A percentile compares a stretch with the other conserved stretches of the same genome.
These are phyloP conservation scores for Pistacia vera DNA, from an alignment of 345 rosid genomes.

Conservation along the genomic window DNA sequence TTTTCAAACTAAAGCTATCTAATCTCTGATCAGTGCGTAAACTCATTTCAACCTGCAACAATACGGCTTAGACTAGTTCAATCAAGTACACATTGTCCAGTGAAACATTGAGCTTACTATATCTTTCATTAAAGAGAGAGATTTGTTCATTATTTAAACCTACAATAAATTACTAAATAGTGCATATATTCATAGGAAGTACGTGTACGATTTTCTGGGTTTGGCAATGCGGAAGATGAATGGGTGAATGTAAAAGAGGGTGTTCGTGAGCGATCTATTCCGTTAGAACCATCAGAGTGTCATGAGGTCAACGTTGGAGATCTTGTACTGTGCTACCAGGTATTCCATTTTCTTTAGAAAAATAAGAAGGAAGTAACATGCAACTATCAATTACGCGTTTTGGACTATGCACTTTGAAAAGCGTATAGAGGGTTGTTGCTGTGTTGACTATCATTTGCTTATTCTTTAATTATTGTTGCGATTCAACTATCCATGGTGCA, in stretches of 20 bases:
- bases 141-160: not conserved
- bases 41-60: not conserved
- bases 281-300: conserved; percentile 83
- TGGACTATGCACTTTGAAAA: too few species aligned
- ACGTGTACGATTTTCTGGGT: conserved; percentile 82
- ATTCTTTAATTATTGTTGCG: not conserved
- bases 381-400: too few species aligned
- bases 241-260: conserved; percentile 71
- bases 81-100: not conserved
- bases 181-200: conserved; percentile 60
- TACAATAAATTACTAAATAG: not conserved
- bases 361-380: not conserved
- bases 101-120: not conserved
- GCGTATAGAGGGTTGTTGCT: not conserved
- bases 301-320: conserved; percentile 60
- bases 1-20: not conserved
- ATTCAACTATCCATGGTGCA: not conserved
- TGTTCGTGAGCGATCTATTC: conserved; percentile 80
- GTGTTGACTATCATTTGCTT: not conserved
- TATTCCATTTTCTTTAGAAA: conserved; percentile 8
- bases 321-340: conserved; percentile 79
- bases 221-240: conserved; percentile 65
- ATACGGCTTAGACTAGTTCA: not conserved
- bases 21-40: not conserved
- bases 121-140: not conserved